phyloP scores from a whole-genome alignment of 257 asterid genomes.

The Pogostemon cablin region DNA sequence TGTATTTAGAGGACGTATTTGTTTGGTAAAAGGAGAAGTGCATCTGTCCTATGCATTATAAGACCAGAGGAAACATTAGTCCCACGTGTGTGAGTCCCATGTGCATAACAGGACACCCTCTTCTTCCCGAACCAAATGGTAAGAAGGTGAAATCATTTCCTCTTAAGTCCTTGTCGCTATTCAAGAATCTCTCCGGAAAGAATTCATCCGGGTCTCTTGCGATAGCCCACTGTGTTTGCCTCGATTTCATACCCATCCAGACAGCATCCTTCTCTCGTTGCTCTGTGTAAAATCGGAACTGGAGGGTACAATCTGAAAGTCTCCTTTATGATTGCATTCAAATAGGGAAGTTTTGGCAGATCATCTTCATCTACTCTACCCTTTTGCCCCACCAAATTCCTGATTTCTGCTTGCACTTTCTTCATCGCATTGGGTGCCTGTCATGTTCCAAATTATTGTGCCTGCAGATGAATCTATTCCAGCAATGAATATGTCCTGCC shows the following conservation, averaged over 20 bases:
- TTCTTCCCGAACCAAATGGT: constrained; percentile 27
- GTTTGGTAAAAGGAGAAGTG: too few species aligned
- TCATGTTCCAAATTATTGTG: constrained; percentile 22
- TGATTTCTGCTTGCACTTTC: constrained; percentile 12
- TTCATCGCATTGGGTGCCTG: constrained; percentile 20
- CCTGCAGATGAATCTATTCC: constrained; percentile 17
- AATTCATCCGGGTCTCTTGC: constrained; percentile 21
- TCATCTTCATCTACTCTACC: constrained; percentile 26
- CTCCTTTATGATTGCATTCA: constrained; percentile 24
- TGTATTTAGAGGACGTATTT: too few species aligned
- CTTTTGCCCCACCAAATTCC: neutral
- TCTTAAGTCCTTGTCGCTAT: neutral
- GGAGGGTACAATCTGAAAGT: constrained; percentile 25
- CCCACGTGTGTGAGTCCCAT: constrained; percentile 20
- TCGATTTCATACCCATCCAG: constrained; percentile 19
- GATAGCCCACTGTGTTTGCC: constrained; percentile 18
- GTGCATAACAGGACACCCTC: constrained; percentile 8
- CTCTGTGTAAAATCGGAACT: constrained; percentile 23
- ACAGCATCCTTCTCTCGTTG: neutral
- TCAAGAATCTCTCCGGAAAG: constrained; percentile 21
- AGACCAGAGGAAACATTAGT: constrained; percentile 13
- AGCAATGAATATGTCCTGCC: constrained; percentile 13
- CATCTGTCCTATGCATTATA: neutral
- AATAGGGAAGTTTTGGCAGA: constrained; percentile 21
- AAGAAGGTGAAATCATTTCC: constrained; percentile 18